Conservation (phyloP, 1,284 basidiomycete genomes). For the Dichomitus squalens region DNA sequence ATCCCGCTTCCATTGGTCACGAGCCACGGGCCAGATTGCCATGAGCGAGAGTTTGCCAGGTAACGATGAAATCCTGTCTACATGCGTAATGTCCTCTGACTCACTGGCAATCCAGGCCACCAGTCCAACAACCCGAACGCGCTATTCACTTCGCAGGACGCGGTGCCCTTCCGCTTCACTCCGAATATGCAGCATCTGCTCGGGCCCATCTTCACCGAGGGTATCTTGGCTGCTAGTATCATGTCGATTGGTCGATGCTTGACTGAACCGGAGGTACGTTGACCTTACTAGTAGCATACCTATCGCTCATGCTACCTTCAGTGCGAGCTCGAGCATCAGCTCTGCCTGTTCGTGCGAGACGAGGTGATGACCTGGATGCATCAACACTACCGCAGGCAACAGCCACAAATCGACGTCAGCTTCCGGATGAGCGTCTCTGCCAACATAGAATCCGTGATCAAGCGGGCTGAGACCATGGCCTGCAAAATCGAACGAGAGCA, state of each 20-base stretch:
- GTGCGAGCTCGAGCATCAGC: conserved; percentile 88
- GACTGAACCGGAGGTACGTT: conserved; percentile 87
- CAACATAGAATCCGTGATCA: conserved; percentile 84
- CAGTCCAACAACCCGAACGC: conserved; percentile 44
- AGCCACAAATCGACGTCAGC: conserved; percentile 56
- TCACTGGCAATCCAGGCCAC: neutral
- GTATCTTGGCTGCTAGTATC: conserved; percentile 83
- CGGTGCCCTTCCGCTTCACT: conserved; percentile 95
- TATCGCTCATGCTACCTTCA: conserved; percentile 32
- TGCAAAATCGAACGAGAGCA: conserved; percentile 85
- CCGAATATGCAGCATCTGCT: conserved; percentile 97
- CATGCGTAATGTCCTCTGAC: neutral
- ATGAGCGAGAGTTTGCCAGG: conserved; percentile 92
- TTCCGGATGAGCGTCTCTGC: conserved; percentile 72
- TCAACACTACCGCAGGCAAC: conserved; percentile 45
- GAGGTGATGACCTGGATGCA: conserved; percentile 83
- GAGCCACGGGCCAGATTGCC: conserved; percentile 86
- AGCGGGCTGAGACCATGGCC: conserved; percentile 83
- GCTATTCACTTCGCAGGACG: conserved; percentile 78
- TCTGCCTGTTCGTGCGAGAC: conserved; percentile 91
- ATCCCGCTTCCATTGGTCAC: conserved; percentile 85
- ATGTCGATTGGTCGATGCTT: conserved; percentile 92
- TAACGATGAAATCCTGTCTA: conserved; percentile 31
- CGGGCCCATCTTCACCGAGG: conserved; percentile 89
- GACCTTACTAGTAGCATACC: neutral